Evolutionary conservation across 345 rosid genomes (phyloP), one percentile per base, ranked within the genome.

Genomic region (Hypericum perforatum): DNA sequence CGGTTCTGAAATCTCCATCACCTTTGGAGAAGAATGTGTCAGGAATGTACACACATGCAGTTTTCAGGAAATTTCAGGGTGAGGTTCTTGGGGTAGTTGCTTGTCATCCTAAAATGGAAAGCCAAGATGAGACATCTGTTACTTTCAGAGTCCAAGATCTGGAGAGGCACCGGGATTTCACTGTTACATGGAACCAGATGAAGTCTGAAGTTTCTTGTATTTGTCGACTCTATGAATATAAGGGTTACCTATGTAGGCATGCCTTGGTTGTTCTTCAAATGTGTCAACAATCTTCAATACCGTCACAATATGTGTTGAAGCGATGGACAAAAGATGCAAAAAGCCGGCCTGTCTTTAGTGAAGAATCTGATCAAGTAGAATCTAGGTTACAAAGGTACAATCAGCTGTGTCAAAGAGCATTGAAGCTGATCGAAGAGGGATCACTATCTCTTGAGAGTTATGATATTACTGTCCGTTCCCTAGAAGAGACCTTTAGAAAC

Each of bases 371-470:
- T 43, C 38, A 9, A 12, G 12, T 46, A 46, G 61, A 22, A 22
- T 22, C 70, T 13, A 70, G 83, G 70, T 78, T 68, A 51, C 76
- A 65, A 10, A 73, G 76, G 11, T 78, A 78, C 64, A 78, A 75
- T 67, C 71, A 70, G 16, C 54, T 78, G 16, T 78, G 83, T 55
- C 64, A 59, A 60, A 57, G 46, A 37, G 80, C 83, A 38, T 64
- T 78, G 55, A 70, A 72, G 52, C 67, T 78, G 73, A 72, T 79
- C 39, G 80, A 75, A 60, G 77, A 75, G 60, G 83, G 80, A 37
- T 75, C 80, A 9, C 49, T 70, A 50, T 69, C 76, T 45, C 72
- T 72, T 43, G 70, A 65, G 53, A 56, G 62, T 44, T 67, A 72
- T 41, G 60, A 53, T 57, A 70, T 78, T 57, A 78, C 69, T 54